phyloP scores from a whole-genome alignment of 306 rosid genomes.

The Lotus japonicus region DNA sequence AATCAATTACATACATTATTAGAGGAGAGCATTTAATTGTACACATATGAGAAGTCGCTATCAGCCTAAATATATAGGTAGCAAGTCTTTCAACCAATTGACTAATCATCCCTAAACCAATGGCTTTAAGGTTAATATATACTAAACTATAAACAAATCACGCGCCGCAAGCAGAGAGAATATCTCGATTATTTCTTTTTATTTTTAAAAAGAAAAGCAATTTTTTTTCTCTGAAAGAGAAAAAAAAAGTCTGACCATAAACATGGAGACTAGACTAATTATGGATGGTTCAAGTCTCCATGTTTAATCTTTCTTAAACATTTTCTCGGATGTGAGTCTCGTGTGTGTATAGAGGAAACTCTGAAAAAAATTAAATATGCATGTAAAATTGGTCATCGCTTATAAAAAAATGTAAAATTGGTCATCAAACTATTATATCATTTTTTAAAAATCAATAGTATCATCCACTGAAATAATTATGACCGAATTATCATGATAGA shows the following conservation, averaged over 20 bases:
- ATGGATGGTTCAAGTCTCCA: no score
- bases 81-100: conserved; percentile 31
- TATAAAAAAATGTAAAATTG: no score
- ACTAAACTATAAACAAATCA: conserved; percentile 19
- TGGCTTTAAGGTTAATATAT: not conserved
- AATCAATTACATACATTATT: not conserved
- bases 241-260: not conserved
- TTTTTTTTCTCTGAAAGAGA: not conserved
- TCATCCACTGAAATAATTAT: no score
- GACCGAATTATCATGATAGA: no score
- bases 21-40: conserved; percentile 1
- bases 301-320: no score
- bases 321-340: no score
- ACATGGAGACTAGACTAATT: not conserved
- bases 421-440: no score
- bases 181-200: conserved; percentile 1
- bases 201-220: not conserved
- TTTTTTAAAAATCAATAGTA: no score
- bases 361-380: no score
- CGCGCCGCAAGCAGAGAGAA: conserved; percentile 7
- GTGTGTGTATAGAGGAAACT: no score
- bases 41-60: conserved; percentile 7
- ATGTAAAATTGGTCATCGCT: no score
- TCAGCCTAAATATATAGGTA: conserved; percentile 21
- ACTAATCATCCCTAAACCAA: conserved; percentile 21